A percentile compares a stretch with the other conserved stretches of the same genome.
Conservation (phyloP, 208 protist genomes). For the Trypanosoma theileri region DNA sequence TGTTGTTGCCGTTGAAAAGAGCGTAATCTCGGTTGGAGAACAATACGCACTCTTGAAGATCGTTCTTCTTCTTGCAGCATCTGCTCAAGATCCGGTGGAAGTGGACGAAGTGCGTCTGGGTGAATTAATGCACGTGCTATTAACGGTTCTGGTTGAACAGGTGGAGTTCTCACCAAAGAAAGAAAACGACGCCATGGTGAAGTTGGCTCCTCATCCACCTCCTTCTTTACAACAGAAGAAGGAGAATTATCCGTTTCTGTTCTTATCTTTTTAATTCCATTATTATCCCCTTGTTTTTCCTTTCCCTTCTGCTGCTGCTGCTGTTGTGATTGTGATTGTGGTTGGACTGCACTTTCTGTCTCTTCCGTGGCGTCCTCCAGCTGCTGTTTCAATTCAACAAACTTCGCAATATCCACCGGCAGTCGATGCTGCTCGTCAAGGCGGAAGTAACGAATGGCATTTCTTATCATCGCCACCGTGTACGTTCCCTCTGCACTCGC, state of each 20-base stretch:
- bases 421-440: constrained; percentile 58
- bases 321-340: background rate
- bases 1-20: constrained; percentile 33
- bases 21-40: constrained; percentile 75
- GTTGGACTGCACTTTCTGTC: background rate
- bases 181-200: constrained; percentile 11
- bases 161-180: background rate
- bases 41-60: constrained; percentile 69
- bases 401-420: constrained; percentile 57
- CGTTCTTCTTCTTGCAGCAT: constrained; percentile 72
- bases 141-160: constrained; percentile 25
- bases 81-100: constrained; percentile 49
- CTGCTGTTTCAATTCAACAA: constrained; percentile 38
- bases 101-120: constrained; percentile 33
- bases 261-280: background rate
- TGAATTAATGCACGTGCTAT: constrained; percentile 43
- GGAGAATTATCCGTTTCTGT: background rate
- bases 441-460: constrained; percentile 73
- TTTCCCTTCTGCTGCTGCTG: background rate
- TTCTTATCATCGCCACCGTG: constrained; percentile 78
- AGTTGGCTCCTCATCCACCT: background rate
- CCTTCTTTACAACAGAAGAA: background rate
- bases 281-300: background rate
- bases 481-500: constrained; percentile 87
- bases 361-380: constrained; percentile 5